Conservation (phyloP, 2,329 filamentous ascomycete genomes). For the Fusarium brevicatenulatum region DNA sequence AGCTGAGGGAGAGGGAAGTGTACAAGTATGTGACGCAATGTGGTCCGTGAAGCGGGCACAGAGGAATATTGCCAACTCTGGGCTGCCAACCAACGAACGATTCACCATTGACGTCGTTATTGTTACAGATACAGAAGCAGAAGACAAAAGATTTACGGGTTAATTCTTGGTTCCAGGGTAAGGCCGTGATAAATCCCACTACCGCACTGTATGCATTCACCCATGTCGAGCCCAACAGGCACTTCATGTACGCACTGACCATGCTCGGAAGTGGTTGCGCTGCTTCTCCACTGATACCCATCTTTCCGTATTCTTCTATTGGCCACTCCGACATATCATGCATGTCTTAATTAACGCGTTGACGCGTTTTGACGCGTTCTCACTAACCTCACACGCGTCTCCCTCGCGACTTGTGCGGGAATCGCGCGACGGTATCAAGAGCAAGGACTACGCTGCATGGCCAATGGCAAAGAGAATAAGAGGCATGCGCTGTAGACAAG, state of each 20-base stretch:
- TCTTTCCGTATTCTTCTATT: slow-evolving; percentile 22
- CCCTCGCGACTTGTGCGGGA: slow-evolving; percentile 23
- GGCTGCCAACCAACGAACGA: background rate
- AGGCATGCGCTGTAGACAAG: slow-evolving; percentile 13
- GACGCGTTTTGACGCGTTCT: slow-evolving; percentile 23
- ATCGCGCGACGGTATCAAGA: slow-evolving; percentile 18
- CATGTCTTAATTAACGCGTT: slow-evolving; percentile 33
- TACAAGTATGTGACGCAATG: slow-evolving; percentile 10
- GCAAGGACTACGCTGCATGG: slow-evolving; percentile 5
- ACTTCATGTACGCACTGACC: slow-evolving; percentile 38
- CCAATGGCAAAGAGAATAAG: slow-evolving; percentile 19
- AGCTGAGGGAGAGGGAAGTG: background rate
- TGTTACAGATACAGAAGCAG: background rate
- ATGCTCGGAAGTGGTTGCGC: slow-evolving; percentile 42
- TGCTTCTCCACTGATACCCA: slow-evolving; percentile 22
- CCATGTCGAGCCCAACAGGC: slow-evolving; percentile 19
- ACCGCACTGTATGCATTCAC: slow-evolving; percentile 16
- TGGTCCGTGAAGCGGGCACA: background rate
- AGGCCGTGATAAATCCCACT: background rate
- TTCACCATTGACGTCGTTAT: background rate
- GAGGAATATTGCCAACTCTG: background rate
- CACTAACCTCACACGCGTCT: slow-evolving; percentile 19
- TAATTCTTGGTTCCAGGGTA: background rate
- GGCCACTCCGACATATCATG: background rate
- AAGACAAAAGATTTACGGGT: background rate